phyloP scores from a whole-genome alignment of 495 filamentous ascomycete genomes.

The Tuber melanosporum region DNA sequence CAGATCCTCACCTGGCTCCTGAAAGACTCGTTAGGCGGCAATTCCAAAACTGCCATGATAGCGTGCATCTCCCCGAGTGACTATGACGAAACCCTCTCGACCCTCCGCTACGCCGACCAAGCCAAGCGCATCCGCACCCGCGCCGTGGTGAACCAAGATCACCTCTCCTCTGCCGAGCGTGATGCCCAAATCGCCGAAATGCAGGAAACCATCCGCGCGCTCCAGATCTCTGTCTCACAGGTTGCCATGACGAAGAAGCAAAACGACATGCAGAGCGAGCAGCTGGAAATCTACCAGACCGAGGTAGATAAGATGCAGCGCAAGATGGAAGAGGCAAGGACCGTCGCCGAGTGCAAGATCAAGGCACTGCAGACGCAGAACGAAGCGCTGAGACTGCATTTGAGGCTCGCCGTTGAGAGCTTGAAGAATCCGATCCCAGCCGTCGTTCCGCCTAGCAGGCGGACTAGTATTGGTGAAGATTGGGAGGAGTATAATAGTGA shows the following conservation, averaged over 20 bases:
- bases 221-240: slow-evolving; percentile 69
- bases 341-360: slow-evolving; percentile 88
- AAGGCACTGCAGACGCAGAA: slow-evolving; percentile 78
- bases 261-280: slow-evolving; percentile 52
- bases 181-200: slow-evolving; percentile 90
- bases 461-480: slow-evolving; percentile 26
- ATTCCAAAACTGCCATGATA: slow-evolving; percentile 98
- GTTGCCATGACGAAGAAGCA: slow-evolving; percentile 50
- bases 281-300: slow-evolving; percentile 86
- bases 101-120: slow-evolving; percentile 93
- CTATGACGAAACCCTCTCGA: slow-evolving; percentile 95
- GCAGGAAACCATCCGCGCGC: slow-evolving; percentile 78
- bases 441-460: slow-evolving; percentile 42
- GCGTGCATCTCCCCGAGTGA: slow-evolving; percentile 91
- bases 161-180: slow-evolving; percentile 74
- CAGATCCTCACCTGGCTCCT: slow-evolving; percentile 90
- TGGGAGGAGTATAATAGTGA: slow-evolving; percentile 42
- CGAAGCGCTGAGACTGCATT: slow-evolving; percentile 74
- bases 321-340: slow-evolving; percentile 82
- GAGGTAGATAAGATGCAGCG: slow-evolving; percentile 79
- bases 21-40: slow-evolving; percentile 90
- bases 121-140: slow-evolving; percentile 96
- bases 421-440: slow-evolving; percentile 77
- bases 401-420: slow-evolving; percentile 78
- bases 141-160: slow-evolving; percentile 91